Conservation (phyloP, 495 filamentous ascomycete genomes). For the Delitschia confertaspora region DNA sequence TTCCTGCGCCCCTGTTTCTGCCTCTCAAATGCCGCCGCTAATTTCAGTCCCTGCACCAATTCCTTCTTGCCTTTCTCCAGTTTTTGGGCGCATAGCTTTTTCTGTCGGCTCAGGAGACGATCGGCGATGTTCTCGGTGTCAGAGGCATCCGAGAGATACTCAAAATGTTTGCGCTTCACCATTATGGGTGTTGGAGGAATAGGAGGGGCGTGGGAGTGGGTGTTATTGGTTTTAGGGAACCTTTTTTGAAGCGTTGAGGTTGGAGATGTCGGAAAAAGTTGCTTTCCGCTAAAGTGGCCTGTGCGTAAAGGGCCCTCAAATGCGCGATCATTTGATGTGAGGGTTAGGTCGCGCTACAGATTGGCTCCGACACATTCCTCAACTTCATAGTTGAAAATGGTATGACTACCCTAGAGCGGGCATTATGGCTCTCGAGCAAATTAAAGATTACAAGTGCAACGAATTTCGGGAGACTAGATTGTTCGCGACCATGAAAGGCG, state of each 20-base stretch:
- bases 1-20: conserved; percentile 75
- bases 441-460: too few relatives aligned
- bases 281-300: not conserved
- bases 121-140: not conserved
- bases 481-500: too few relatives aligned
- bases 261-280: conserved; percentile 2
- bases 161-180: conserved; percentile 19
- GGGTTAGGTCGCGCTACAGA: too few relatives aligned
- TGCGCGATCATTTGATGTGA: too few relatives aligned
- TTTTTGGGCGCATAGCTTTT: conserved; percentile 41
- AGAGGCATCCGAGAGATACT: not conserved
- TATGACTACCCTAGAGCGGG: too few relatives aligned
- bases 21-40: conserved; percentile 77
- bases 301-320: too few relatives aligned
- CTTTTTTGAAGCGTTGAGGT: not conserved
- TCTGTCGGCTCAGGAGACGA: conserved; percentile 10
- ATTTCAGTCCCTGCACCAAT: conserved; percentile 62
- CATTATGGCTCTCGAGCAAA: too few relatives aligned
- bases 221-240: not conserved
- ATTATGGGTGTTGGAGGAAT: too few relatives aligned
- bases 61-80: conserved; percentile 50
- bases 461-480: too few relatives aligned
- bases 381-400: too few relatives aligned
- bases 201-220: conserved; percentile 1
- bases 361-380: too few relatives aligned